Evolutionary conservation across 306 rosid genomes (phyloP).

Genomic region (Vigna mungo): DNA sequence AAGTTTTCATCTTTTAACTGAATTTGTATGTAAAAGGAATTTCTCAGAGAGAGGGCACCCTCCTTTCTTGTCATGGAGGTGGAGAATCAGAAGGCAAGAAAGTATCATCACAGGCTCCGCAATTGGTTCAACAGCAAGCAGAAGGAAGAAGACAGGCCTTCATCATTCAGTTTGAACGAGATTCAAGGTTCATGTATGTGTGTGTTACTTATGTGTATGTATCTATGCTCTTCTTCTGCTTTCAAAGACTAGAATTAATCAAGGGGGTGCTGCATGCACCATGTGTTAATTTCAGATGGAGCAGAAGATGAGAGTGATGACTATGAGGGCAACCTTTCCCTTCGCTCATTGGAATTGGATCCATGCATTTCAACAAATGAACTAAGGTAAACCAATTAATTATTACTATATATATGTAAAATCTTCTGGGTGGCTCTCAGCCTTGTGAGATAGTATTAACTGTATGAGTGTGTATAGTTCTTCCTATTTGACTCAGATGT

Average conservation of each 20-base stretch:
- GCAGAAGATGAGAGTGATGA: conserved; percentile 58
- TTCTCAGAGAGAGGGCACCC: background rate
- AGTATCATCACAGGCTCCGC: conserved; percentile 52
- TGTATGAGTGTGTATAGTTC: background rate
- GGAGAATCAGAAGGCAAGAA: conserved; percentile 55
- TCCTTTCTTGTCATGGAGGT: conserved; percentile 53
- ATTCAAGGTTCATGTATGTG: conserved; percentile 58
- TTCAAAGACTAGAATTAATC: conserved; percentile 1
- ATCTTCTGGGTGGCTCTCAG: background rate
- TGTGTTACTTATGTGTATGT: background rate
- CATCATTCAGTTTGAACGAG: conserved; percentile 48
- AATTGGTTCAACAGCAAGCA: conserved; percentile 64
- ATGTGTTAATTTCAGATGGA: conserved; percentile 53
- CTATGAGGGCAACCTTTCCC: conserved; percentile 47
- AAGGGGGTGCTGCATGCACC: background rate
- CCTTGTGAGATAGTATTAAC: background rate
- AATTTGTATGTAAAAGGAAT: background rate
- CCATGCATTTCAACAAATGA: conserved; percentile 71
- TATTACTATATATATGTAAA: background rate
- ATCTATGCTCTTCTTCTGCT: conserved; percentile 6
- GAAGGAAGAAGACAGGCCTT: conserved; percentile 48
- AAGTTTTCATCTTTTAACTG: conserved; percentile 17
- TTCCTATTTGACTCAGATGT: conserved; percentile 20
- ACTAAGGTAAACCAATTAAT: conserved; percentile 62
- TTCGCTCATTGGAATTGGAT: conserved; percentile 61